Evolutionary conservation across 2,329 filamentous ascomycete genomes (phyloP), one percentile per base, ranked within the genome.

Genomic region (Ceratocystis lukuohia): DNA sequence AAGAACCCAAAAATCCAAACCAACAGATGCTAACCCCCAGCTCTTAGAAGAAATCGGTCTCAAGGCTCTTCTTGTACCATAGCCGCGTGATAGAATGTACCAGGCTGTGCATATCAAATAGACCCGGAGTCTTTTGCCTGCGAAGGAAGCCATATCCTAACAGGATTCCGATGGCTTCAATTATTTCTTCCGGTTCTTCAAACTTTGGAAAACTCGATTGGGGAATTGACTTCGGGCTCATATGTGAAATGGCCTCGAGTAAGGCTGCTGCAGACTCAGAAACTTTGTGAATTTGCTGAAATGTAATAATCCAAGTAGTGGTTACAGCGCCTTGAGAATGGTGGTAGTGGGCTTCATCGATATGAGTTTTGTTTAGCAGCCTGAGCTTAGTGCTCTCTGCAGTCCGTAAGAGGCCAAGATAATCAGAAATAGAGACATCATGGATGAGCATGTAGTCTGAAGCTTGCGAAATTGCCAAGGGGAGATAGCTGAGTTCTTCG

Each of bases 391-490:
- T 10, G 1, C n/a, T 10, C n/a, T 25, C n/a, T 10, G 20, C 6
- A 10, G n/a, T 20, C 12, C 8, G 8, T 2, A 53, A 53, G n/a
- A 22, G 15, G 5, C 22, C 15, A 25, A 53, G 15, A 25, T 53
- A 53, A 50, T 37, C 45, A 20, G 56, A 5, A 7, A 65, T 33
- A 17, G 28, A 17, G 12, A 28, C 66, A 20, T 53, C 41, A 44
- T 63, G 67, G 8, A 71, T 66, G 7, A 33, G 30, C 30, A 33
- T 8, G 28, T 70, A 71, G 5, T 66, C 66, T 1, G 67, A 59
- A 6, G 69, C 69, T 41, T 69, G 69, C 1, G 28, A 48, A 28
- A 70, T 69, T 2, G 69, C 69, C 45, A 70, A 48, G 0, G 70
- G 70, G 4, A 69, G 66, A 41, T 67, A 61, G 17, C 45, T 45